These are phyloP conservation scores for Tephrocybe sp. DNA, from an alignment of 768 basidiomycete species.

Conservation along the genomic window DNA sequence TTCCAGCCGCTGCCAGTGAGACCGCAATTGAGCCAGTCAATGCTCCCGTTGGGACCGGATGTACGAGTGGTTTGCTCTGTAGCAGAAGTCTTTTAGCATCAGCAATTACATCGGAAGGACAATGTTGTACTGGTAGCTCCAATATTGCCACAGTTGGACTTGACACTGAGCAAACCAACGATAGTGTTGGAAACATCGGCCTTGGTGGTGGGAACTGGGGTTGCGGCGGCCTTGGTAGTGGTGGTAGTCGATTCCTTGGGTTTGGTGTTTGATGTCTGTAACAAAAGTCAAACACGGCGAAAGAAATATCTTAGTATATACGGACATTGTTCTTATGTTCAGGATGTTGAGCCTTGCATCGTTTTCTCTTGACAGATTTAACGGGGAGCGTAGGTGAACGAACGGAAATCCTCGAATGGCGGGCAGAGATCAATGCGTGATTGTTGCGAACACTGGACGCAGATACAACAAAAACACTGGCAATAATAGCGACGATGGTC, in stretches of 20 bases:
- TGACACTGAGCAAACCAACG: slow-evolving; percentile 34
- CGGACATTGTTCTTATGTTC: slow-evolving; percentile 4
- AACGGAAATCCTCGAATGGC: slow-evolving; percentile 36
- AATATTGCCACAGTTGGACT: slow-evolving; percentile 42
- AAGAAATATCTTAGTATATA: background rate
- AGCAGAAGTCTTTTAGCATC: background rate
- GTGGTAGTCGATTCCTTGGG: background rate
- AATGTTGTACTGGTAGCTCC: slow-evolving; percentile 47
- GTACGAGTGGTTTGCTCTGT: slow-evolving; percentile 48
- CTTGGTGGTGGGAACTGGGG: slow-evolving; percentile 5
- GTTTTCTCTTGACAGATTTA: slow-evolving; percentile 13
- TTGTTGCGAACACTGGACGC: slow-evolving; percentile 32
- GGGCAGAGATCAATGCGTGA: slow-evolving; percentile 25
- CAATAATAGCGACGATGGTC: slow-evolving; percentile 36
- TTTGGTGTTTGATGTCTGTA: slow-evolving; percentile 11
- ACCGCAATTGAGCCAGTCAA: slow-evolving; percentile 81
- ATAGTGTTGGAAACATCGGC: background rate
- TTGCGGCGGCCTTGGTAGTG: background rate
- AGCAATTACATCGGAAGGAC: background rate
- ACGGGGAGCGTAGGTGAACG: slow-evolving; percentile 20
- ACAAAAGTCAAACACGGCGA: background rate
- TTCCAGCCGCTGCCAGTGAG: slow-evolving; percentile 64
- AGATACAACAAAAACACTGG: slow-evolving; percentile 31
- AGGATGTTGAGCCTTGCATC: slow-evolving; percentile 19
- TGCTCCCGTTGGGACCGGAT: slow-evolving; percentile 69